Conservation (phyloP, 2,329 filamentous ascomycete genomes). For the Xylariomycetidae sp. region DNA sequence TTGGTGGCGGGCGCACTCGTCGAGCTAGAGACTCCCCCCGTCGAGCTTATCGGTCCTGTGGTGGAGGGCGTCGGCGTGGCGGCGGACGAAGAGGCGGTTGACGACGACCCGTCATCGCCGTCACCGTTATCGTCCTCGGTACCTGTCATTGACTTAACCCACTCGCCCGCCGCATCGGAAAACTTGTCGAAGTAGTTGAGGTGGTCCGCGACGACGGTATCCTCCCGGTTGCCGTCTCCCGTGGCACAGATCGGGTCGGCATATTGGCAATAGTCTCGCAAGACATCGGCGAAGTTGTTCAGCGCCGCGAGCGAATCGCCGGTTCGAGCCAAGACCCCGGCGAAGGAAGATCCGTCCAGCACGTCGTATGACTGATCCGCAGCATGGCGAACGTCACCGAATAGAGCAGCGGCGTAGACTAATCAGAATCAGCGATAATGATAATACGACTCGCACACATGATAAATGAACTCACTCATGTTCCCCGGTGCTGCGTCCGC, state of each 20-base stretch:
- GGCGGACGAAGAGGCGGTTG: too few species aligned
- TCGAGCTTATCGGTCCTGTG: too few species aligned
- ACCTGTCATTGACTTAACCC: conserved; percentile 17
- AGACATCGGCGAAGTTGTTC: conserved; percentile 10
- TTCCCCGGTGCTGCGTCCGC: conserved; percentile 20
- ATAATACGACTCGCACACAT: not conserved
- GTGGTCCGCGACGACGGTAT: conserved; percentile 15
- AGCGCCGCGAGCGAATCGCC: conserved; percentile 7
- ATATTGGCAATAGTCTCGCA: conserved; percentile 16
- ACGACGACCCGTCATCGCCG: too few species aligned
- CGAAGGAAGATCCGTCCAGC: conserved; percentile 13
- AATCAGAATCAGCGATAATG: conserved; percentile 1
- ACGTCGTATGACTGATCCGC: conserved; percentile 27
- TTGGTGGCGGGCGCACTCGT: too few species aligned
- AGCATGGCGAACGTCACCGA: conserved; percentile 28
- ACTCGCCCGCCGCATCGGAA: conserved; percentile 14
- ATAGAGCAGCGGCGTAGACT: conserved; percentile 25
- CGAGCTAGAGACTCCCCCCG: too few species aligned
- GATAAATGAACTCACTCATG: conserved; percentile 20
- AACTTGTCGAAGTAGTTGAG: conserved; percentile 21
- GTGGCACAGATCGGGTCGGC: conserved; percentile 20
- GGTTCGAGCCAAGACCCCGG: conserved; percentile 7
- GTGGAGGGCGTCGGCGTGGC: too few species aligned
- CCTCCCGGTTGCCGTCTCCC: too few species aligned
- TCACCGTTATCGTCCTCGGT: too few species aligned